phyloP scores from a whole-genome alignment of 1,284 basidiomycete species.

The Melampsora medusae region DNA sequence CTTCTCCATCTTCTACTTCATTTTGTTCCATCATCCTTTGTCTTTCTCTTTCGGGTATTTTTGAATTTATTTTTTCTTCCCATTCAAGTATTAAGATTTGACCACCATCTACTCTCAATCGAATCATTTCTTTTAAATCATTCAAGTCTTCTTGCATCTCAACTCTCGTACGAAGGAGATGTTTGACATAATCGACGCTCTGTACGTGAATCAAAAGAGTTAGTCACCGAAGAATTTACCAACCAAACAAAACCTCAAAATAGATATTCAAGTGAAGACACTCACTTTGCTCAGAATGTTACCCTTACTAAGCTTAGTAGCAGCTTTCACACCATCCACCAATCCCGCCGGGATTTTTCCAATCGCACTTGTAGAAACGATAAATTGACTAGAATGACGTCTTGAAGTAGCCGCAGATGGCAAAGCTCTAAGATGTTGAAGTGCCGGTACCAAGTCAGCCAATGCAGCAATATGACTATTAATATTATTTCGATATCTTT shows the following conservation, averaged over 20 bases:
- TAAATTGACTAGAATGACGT: slow-evolving; percentile 50
- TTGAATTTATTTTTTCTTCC: slow-evolving; percentile 44
- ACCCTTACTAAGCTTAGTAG: slow-evolving; percentile 49
- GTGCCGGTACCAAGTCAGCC: slow-evolving; percentile 48
- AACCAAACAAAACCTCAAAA: too few relatives aligned
- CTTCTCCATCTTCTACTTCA: slow-evolving; percentile 43
- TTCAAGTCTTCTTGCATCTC: slow-evolving; percentile 48
- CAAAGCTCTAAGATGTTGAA: slow-evolving; percentile 49
- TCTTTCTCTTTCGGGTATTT: slow-evolving; percentile 45
- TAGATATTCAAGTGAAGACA: too few relatives aligned
- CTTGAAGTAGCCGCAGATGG: slow-evolving; percentile 49
- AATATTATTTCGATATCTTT: slow-evolving; percentile 51
- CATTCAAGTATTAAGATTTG: slow-evolving; percentile 46
- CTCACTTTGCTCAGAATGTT: slow-evolving; percentile 48
- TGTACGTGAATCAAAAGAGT: neutral
- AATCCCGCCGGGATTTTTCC: slow-evolving; percentile 47
- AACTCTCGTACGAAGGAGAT: slow-evolving; percentile 45
- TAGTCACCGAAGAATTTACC: too few relatives aligned
- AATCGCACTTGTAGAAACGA: slow-evolving; percentile 47
- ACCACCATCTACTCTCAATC: slow-evolving; percentile 47
- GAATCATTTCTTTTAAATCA: slow-evolving; percentile 47
- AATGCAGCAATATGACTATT: slow-evolving; percentile 49
- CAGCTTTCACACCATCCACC: slow-evolving; percentile 49
- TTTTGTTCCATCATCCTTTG: slow-evolving; percentile 45
- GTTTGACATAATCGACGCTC: slow-evolving; percentile 49